phyloP scores from a whole-genome alignment of 176 grass and related monocot species.

The Aechmea fasciata region DNA sequence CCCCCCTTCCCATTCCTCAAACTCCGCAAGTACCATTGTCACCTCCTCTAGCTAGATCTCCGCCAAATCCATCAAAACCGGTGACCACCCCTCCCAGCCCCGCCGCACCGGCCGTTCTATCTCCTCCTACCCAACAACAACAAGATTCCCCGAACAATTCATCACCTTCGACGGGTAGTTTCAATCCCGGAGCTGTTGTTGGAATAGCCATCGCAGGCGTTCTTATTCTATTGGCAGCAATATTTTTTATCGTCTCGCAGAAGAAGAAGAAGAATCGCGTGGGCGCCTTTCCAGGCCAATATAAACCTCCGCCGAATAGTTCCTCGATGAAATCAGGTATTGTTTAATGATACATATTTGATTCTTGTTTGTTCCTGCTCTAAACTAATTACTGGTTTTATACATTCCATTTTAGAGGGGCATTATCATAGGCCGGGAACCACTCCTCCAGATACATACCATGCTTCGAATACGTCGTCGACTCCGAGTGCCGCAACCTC shows the following conservation, averaged over 20 bases:
- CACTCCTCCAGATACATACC: slow-evolving; percentile 18
- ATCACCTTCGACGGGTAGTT: neutral
- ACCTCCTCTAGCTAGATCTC: neutral
- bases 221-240: slow-evolving; percentile 22
- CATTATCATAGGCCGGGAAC: neutral
- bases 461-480: slow-evolving; percentile 7
- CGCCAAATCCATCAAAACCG: slow-evolving; percentile 1
- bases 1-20: neutral
- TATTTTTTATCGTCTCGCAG: slow-evolving; percentile 17
- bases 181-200: slow-evolving; percentile 19
- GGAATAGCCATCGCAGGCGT: slow-evolving; percentile 32
- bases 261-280: slow-evolving; percentile 16
- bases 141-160: neutral
- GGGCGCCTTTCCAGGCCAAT: neutral
- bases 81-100: neutral
- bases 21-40: neutral
- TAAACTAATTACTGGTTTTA: neutral
- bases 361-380: neutral
- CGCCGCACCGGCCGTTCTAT: neutral
- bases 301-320: neutral
- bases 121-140: neutral
- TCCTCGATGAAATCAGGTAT: neutral
- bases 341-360: neutral
- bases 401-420: slow-evolving; percentile 2
- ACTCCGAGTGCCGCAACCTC: slow-evolving; percentile 25